A percentile compares a stretch with the other conserved stretches of the same genome.
Conservation (phyloP, 768 basidiomycete genomes). For the Lentinus brumalis region DNA sequence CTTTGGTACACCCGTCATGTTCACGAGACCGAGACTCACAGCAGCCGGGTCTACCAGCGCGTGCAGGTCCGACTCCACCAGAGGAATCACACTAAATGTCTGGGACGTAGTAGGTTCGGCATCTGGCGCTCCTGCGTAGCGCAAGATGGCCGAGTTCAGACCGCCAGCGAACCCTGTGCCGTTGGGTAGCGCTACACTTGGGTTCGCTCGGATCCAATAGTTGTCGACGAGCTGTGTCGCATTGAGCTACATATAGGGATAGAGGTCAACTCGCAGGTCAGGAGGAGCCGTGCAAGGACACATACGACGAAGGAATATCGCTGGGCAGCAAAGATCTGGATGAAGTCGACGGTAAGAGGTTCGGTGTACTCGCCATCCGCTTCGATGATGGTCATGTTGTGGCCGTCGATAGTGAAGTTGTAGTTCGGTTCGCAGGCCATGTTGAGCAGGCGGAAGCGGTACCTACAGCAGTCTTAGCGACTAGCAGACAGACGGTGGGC, state of each 20-base stretch:
- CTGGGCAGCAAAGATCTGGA: slow-evolving; percentile 9
- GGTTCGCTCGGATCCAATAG: slow-evolving; percentile 27
- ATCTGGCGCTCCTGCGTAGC: slow-evolving; percentile 47
- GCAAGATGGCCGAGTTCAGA: slow-evolving; percentile 57
- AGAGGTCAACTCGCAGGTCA: slow-evolving; percentile 38
- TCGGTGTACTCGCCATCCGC: slow-evolving; percentile 45
- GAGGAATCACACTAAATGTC: not conserved
- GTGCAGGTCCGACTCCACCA: slow-evolving; percentile 12
- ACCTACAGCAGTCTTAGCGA: slow-evolving; percentile 2
- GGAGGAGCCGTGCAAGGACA: slow-evolving; percentile 19
- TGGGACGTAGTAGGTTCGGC: slow-evolving; percentile 42
- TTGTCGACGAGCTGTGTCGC: slow-evolving; percentile 15
- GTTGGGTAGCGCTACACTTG: slow-evolving; percentile 22
- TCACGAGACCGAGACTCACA: no score
- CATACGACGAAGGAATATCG: slow-evolving; percentile 9
- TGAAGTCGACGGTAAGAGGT: slow-evolving; percentile 33
- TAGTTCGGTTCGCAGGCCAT: slow-evolving; percentile 35
- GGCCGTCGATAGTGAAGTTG: slow-evolving; percentile 48
- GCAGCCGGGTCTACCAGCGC: slow-evolving; percentile 1
- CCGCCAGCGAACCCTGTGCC: slow-evolving; percentile 35
- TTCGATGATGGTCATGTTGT: slow-evolving; percentile 53
- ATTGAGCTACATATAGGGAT: slow-evolving; percentile 31
- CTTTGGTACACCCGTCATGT: no score
- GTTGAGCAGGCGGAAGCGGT: slow-evolving; percentile 18
- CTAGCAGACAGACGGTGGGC: no score